Conservation (phyloP, 225 moss, liverwort and hornwort genomes). For the Rhytidiadelphus loreus region DNA sequence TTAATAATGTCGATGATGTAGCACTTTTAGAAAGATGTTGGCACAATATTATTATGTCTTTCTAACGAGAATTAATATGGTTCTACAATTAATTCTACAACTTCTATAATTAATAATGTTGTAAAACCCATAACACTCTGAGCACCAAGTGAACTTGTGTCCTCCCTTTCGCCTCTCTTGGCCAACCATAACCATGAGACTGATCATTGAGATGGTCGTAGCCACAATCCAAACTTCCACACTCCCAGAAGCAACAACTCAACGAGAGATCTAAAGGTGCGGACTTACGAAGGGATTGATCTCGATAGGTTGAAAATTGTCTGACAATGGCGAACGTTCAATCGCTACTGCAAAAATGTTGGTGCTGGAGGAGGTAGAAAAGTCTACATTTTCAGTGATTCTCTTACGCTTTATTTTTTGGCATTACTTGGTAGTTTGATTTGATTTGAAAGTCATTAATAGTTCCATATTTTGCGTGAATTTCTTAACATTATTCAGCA, state of each 20-base stretch:
- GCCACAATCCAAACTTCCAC: background rate
- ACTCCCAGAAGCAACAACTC: rapidly evolving
- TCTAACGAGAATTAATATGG: rapidly evolving
- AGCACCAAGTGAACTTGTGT: background rate
- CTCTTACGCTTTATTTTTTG: too few relatives aligned
- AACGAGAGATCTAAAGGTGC: background rate
- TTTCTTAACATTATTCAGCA: background rate
- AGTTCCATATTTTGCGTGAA: background rate
- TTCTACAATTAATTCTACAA: too few relatives aligned
- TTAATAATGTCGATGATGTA: background rate
- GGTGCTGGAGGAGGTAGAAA: too few relatives aligned
- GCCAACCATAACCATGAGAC: background rate
- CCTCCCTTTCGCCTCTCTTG: background rate
- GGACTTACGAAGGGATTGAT: background rate
- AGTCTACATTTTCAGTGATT: rapidly evolving
- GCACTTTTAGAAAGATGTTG: too few relatives aligned
- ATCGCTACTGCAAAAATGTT: background rate
- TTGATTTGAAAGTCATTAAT: background rate
- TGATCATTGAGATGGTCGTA: background rate
- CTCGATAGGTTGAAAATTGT: background rate
- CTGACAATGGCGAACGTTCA: rapidly evolving
- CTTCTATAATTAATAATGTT: background rate
- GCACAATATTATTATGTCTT: background rate
- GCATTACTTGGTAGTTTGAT: background rate
- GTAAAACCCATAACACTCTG: background rate